phyloP scores from a whole-genome alignment of 2,329 filamentous ascomycete species.

The Cordyceps militaris region DNA sequence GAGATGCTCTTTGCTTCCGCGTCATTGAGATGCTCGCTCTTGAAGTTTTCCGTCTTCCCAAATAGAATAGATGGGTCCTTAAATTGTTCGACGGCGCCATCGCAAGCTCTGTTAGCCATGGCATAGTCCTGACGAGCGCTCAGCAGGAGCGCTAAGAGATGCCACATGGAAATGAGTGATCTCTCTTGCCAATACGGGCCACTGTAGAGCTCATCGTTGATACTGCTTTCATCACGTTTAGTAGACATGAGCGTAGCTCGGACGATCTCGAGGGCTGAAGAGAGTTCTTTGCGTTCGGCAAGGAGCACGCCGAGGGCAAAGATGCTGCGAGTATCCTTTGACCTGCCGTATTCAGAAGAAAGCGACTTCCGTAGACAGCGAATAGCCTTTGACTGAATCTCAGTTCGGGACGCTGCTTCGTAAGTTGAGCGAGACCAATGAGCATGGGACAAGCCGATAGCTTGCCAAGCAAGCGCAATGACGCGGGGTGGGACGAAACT shows the following conservation, averaged over 20 bases:
- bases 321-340: slow-evolving; percentile 65
- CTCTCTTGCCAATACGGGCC: slow-evolving; percentile 56
- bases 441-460: slow-evolving; percentile 77
- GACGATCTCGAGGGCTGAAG: slow-evolving; percentile 72
- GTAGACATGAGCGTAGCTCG: slow-evolving; percentile 63
- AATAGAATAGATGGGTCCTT: slow-evolving; percentile 64
- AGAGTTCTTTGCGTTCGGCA: slow-evolving; percentile 76
- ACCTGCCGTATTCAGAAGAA: slow-evolving; percentile 56
- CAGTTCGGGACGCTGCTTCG: slow-evolving; percentile 61
- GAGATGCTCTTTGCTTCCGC: slow-evolving; percentile 28
- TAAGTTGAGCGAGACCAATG: slow-evolving; percentile 81
- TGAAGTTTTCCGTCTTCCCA: slow-evolving; percentile 50
- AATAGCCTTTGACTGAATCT: slow-evolving; percentile 72
- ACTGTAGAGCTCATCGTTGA: slow-evolving; percentile 34
- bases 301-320: slow-evolving; percentile 81
- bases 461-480: slow-evolving; percentile 69
- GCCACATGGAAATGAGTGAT: slow-evolving; percentile 74
- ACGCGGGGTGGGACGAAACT: slow-evolving; percentile 49
- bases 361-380: slow-evolving; percentile 68
- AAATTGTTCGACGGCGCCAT: slow-evolving; percentile 88
- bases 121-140: slow-evolving; percentile 81
- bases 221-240: slow-evolving; percentile 40
- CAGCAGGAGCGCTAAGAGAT: slow-evolving; percentile 77
- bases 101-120: slow-evolving; percentile 74
- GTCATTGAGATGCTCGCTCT: slow-evolving; percentile 62